These are phyloP conservation scores for Tillandsia fasciculata DNA, from an alignment of 176 grass and related monocot genomes.

Conservation along the genomic window DNA sequence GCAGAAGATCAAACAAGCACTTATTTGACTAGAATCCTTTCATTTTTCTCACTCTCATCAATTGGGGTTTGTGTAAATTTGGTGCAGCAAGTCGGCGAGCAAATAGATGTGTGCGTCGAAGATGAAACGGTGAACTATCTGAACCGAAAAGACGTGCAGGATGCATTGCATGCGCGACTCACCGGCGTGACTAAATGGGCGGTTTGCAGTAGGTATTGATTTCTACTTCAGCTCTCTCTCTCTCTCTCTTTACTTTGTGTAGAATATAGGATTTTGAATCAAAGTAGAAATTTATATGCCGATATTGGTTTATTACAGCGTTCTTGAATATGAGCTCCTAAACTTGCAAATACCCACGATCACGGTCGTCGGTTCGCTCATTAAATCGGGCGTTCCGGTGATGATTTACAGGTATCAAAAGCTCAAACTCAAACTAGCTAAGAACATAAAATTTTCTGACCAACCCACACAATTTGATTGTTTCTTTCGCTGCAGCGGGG, in stretches of 20 bases:
- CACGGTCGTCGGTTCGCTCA: constrained; percentile 53
- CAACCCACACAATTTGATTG: not conserved
- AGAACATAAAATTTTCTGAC: not conserved
- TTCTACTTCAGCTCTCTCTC: not conserved
- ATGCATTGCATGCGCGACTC: constrained; percentile 60
- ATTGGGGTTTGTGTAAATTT: not conserved
- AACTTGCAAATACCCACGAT: constrained; percentile 88
- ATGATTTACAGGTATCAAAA: constrained; percentile 84
- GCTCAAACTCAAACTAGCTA: not conserved
- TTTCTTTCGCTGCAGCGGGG: constrained; percentile 41
- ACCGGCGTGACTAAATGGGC: constrained; percentile 65
- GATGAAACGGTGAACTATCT: constrained; percentile 92
- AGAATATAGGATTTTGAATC: no score
- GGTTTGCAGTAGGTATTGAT: constrained; percentile 77
- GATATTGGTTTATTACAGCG: constrained; percentile 27
- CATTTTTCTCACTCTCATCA: not conserved
- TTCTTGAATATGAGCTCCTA: constrained; percentile 88
- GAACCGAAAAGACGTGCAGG: constrained; percentile 78
- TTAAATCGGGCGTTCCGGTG: constrained; percentile 59
- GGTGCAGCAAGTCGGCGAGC: constrained; percentile 41
- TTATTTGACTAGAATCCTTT: not conserved
- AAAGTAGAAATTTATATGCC: no score
- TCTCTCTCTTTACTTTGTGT: not conserved
- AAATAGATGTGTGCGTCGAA: constrained; percentile 88
- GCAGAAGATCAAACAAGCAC: no score